Percentiles rank a stretch among this genome's conserved stretches.
Conservation (phyloP, 768 basidiomycete species). For the Lanmaoa pseudosensibilis region DNA sequence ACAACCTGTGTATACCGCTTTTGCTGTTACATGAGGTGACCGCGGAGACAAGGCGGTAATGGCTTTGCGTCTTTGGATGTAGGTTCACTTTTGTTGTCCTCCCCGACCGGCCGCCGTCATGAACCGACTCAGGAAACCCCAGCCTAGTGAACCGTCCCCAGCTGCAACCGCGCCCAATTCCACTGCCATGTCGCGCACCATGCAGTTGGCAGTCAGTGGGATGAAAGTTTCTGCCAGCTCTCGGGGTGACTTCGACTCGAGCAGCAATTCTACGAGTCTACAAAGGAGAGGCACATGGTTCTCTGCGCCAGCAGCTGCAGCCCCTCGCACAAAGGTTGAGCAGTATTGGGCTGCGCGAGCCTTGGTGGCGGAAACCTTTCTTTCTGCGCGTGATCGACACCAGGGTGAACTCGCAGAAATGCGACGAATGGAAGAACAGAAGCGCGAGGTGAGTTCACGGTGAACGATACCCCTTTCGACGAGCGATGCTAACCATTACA, state of each 20-base stretch:
- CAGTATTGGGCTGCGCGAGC: constrained; percentile 73
- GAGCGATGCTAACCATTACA: neutral
- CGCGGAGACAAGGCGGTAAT: constrained; percentile 9
- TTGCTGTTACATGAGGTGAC: neutral
- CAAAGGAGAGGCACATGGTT: constrained; percentile 16
- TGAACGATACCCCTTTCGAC: neutral
- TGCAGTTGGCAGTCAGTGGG: constrained; percentile 27
- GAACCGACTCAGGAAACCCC: constrained; percentile 29
- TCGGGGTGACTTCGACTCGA: neutral
- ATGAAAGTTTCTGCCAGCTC: neutral
- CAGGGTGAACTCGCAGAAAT: constrained; percentile 48
- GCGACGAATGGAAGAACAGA: constrained; percentile 42
- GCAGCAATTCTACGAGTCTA: constrained; percentile 1
- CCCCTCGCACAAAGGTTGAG: constrained; percentile 38
- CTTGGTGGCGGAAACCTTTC: constrained; percentile 60
- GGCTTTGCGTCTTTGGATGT: neutral
- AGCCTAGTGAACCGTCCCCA: constrained; percentile 3
- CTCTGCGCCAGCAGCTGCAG: constrained; percentile 19
- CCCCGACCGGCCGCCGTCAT: constrained; percentile 2
- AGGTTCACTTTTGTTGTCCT: neutral
- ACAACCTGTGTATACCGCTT: neutral
- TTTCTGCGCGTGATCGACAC: constrained; percentile 49
- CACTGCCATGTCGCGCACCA: constrained; percentile 28
- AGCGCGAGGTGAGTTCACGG: constrained; percentile 43
- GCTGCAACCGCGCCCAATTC: neutral